Evolutionary conservation across 2,329 filamentous ascomycete genomes (phyloP), one percentile per base, ranked within the genome.

Genomic region (Davidsoniella virescens): DNA sequence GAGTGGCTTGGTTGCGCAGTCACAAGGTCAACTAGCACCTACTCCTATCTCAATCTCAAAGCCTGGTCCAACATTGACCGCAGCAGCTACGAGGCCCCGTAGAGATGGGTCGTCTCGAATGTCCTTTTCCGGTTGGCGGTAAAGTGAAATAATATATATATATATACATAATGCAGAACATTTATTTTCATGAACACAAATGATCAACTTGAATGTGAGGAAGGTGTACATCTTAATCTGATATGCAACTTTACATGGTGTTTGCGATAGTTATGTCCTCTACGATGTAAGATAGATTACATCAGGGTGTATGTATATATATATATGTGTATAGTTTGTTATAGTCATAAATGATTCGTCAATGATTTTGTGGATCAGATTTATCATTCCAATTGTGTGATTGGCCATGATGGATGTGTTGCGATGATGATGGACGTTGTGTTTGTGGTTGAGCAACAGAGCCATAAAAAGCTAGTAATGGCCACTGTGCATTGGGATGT

Each of bases 1-100:
- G 46, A 60, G 60, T 56, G 57, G 62, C 44, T 61, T 61, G 18
- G 55, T 59, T 18, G 43, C 38, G 25, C 43, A 51, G 23, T 37
- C 49, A n/a, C 14, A 36, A n/a, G 43, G 42, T 8, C 49, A 44
- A 6, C 43, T 33, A 6, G 23, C 40, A 40, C 26, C 37, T 20
- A 12, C 18, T 8, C 47, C 23, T 3, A 6, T 37, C 9, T 29
- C 47, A 10, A 6, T 37, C 9, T 29, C 47, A 10, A 18, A 23
- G 36, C 1, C 26, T 4, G 33, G 33, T 7, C 36, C 18, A 9
- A 29, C 18, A 4, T 23, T 38, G 20, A 38, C 29, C 10, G n/a
- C 29, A 25, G 33, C 20, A n/a, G 44, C 44, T 3, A 20, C 44
- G 8, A 37, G 36, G 23, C n/a, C 26, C 9, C 44, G 33, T 17